phyloP scores from a whole-genome alignment of 345 rosid species.

The Psidium friedrichsthalianum region DNA sequence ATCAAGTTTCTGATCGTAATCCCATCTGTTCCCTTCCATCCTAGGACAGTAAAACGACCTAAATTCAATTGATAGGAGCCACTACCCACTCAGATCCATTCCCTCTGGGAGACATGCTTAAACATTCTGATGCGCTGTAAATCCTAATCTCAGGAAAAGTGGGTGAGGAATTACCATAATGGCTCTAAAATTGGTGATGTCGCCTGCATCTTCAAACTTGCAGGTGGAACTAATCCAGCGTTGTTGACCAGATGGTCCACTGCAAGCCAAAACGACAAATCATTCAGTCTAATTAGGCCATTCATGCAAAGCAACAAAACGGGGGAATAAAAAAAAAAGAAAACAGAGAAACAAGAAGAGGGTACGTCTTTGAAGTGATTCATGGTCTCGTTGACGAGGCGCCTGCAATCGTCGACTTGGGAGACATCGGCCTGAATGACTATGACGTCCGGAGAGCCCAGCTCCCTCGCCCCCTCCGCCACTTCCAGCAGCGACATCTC shows the following conservation, averaged over 20 bases:
- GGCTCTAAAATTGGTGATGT: conserved; percentile 25
- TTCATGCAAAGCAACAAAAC: background rate
- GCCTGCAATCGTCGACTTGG: conserved; percentile 30
- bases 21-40: background rate
- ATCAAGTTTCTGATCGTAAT: background rate
- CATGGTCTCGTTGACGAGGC: conserved; percentile 22
- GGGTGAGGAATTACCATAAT: conserved; percentile 27
- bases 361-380: conserved; percentile 45
- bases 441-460: conserved; percentile 38
- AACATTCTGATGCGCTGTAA: background rate
- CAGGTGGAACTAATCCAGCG: conserved; percentile 36
- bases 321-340: background rate
- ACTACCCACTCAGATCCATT: background rate
- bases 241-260: conserved; percentile 65
- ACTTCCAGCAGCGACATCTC: conserved; percentile 14
- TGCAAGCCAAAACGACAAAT: conserved; percentile 1
- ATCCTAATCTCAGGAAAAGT: background rate
- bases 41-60: background rate
- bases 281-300: background rate
- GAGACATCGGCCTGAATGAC: conserved; percentile 49
- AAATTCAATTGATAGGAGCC: background rate
- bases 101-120: background rate
- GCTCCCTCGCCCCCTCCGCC: conserved; percentile 16
- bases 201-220: conserved; percentile 37
- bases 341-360: background rate